phyloP scores from a whole-genome alignment of 129 eudicot species.

The Helianthus tuberosus region DNA sequence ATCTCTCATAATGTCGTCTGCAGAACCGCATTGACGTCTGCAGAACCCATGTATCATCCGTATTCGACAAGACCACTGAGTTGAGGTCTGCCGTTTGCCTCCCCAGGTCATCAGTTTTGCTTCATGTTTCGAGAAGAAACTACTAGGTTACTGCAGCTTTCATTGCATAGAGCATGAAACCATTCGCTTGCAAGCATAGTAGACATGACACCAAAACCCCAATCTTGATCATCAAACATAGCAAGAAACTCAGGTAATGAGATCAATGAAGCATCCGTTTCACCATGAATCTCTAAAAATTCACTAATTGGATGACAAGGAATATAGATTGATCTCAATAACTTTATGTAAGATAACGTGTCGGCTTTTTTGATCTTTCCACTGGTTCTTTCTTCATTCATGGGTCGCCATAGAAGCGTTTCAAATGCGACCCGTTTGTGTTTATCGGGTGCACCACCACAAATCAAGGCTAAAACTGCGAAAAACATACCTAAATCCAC shows the following conservation, averaged over 20 bases:
- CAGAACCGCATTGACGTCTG: no score
- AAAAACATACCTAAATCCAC: conserved; percentile 96
- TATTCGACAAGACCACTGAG: no score
- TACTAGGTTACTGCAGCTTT: no score
- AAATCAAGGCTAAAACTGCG: conserved; percentile 81
- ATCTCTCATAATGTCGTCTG: no score
- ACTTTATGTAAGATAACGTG: conserved; percentile 62
- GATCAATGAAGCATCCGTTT: conserved; percentile 59
- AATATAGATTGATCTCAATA: conserved; percentile 79
- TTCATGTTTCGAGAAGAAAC: no score
- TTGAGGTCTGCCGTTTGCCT: no score
- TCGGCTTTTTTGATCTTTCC: conserved; percentile 59
- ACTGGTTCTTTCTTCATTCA: conserved; percentile 43
- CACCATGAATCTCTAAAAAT: conserved; percentile 76
- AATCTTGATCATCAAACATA: conserved; percentile 90
- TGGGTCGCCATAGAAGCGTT: conserved; percentile 80
- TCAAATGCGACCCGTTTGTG: conserved; percentile 84
- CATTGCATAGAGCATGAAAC: no score
- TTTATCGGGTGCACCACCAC: conserved; percentile 74
- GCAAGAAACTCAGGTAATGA: conserved; percentile 66
- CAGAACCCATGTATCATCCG: no score
- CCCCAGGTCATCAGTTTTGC: no score
- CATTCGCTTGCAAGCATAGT: conserved; percentile 71
- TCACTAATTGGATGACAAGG: conserved; percentile 67
- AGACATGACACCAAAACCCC: conserved; percentile 85